Percentiles rank a stretch among this genome's conserved stretches.
Evolutionary conservation across 345 rosid species (phyloP).

Genomic region (Erysimum cheiranthoides): DNA sequence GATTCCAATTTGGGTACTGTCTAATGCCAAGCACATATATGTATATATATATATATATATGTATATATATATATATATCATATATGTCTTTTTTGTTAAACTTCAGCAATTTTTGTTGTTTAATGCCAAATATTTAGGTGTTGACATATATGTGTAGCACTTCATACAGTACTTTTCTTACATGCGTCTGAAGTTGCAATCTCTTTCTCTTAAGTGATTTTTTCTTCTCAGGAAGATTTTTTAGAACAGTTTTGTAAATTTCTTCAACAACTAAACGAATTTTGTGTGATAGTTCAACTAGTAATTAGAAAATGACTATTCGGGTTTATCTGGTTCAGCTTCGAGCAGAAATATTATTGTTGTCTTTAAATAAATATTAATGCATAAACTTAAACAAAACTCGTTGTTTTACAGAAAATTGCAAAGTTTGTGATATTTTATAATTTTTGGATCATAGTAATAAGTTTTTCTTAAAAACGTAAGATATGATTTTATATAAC

Average conservation of each 20-base stretch:
- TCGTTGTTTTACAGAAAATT: neutral
- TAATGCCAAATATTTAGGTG: constrained; percentile 26
- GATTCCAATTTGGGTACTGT: constrained; percentile 32
- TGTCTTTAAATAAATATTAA: neutral
- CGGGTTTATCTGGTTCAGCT: neutral
- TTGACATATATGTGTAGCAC: neutral
- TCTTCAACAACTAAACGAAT: constrained; percentile 4
- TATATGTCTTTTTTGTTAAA: no score
- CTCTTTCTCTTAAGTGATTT: neutral
- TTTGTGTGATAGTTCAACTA: constrained; percentile 18
- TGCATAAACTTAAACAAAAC: neutral
- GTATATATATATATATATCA: no score
- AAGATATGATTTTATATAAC: neutral
- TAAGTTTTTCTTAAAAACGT: neutral
- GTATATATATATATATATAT: no score
- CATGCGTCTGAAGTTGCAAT: constrained; percentile 23
- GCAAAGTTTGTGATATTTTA: neutral
- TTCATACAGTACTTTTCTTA: constrained; percentile 19
- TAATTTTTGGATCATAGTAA: neutral
- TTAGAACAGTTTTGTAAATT: constrained; percentile 6
- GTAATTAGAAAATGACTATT: neutral
- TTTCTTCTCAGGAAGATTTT: constrained; percentile 4
- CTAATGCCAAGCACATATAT: no score
- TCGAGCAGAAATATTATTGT: neutral
- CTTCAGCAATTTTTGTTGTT: no score